phyloP scores from a whole-genome alignment of 2,329 filamentous ascomycete species.

The Clarireedia paspali region DNA sequence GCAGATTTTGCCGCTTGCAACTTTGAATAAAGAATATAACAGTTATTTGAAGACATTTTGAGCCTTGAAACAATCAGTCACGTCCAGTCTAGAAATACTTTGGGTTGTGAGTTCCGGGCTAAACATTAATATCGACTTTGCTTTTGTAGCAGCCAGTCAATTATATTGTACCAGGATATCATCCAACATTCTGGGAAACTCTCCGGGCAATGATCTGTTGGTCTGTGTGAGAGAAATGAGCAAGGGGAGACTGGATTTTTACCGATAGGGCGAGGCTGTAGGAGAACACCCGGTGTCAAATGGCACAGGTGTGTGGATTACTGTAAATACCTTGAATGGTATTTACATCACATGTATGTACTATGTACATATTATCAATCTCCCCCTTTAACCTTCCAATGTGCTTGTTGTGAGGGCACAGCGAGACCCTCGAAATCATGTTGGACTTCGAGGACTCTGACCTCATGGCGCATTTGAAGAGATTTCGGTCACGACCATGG shows the following conservation, averaged over 20 bases:
- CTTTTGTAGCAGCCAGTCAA: neutral
- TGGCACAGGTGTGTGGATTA: neutral
- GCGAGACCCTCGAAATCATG: neutral
- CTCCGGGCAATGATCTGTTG: neutral
- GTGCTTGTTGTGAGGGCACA: neutral
- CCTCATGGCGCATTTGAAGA: neutral
- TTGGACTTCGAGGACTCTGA: neutral
- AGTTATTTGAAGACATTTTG: neutral
- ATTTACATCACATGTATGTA: neutral
- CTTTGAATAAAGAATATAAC: neutral
- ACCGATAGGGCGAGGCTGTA: neutral
- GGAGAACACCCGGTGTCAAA: neutral
- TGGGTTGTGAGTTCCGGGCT: neutral
- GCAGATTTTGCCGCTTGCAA: neutral
- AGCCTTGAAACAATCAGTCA: conserved; percentile 1
- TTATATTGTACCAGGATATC: neutral
- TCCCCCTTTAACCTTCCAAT: no score
- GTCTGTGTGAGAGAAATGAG: neutral
- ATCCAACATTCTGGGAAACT: neutral
- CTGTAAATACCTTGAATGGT: neutral
- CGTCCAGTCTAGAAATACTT: neutral
- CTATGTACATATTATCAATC: no score
- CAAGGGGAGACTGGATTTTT: neutral
- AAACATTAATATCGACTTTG: neutral
- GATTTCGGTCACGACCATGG: neutral